Evolutionary conservation across 2,329 filamentous ascomycete genomes (phyloP), one percentile per base, ranked within the genome.

Genomic region (Juglanconis sp.): DNA sequence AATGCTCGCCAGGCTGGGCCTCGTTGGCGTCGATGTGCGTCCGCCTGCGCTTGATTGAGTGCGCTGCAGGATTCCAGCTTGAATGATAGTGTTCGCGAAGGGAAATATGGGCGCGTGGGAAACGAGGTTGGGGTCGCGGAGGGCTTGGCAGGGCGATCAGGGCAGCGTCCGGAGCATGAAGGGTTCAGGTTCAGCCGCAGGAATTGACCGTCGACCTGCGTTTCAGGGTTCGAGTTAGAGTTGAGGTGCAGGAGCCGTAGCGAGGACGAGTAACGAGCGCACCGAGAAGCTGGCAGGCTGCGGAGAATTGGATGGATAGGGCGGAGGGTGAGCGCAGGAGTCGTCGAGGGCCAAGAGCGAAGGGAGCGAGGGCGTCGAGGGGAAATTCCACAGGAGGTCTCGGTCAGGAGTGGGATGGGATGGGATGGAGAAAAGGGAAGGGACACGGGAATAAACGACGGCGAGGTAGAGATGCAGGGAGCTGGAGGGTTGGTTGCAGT

Each of bases 1-100:
- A 68, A 66, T 69, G 69, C 71, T 70, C 73, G 73, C 76, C 77
- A 78, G 75, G 70, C 68, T 74, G 70, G 70, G 70, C 71, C 68
- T 63, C 62, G 53, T 65, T 68, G 69, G 71, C 72, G 59, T 65
- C 61, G 58, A 58, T 63, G 53, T 60, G 61, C 57, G 56, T 59
- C 60, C 63, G 63, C 64, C 65, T 63, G 57, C 48, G 53, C 44
- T 56, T 38, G 49, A 38, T 4, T 52, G 40, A 30, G 54, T 17
- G 56, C 34, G 51, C 46, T 36, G 36, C 34, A 35, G n/a, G 49
- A n/a, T 47, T 53, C 54, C 55, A 50, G 48, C 11, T 49, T 57
- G 42, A 35, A 34, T 34, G 31, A 17, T 24, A 24, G 24, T 48
- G 15, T 34, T 34, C 30, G n/a, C 15, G 13, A 46, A 8, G 15